Evolutionary conservation across 257 asterid genomes (phyloP), one percentile per base, ranked within the genome.

Genomic region (Solanum tarapatanum): DNA sequence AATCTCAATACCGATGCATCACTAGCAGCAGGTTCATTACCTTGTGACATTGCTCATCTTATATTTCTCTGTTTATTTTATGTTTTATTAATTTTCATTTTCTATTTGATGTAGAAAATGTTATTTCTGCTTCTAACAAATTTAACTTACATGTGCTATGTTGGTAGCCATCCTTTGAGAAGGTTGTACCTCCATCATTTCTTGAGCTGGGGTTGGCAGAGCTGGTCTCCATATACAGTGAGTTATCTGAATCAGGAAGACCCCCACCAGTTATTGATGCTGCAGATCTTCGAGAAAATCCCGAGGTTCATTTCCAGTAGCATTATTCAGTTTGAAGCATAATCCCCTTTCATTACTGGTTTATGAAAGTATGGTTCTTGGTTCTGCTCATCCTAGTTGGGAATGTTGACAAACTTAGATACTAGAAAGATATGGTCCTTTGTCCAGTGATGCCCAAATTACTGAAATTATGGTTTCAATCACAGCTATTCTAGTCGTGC

Each of bases 241-340:
- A 94, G 90, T 92, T 95, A 58, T 87, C 91, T 88, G 94, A 91
- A 91, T 88, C 82, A 83, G 98, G 99, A 89, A 92, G 90, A 51
- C 83, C 94, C 62, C 97, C 96, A 24, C 92, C 96, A 21, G 90
- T 96, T 86, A 93, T 96, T 88, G 98, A 95, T 89, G 94, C 96
- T 58, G 96, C 93, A 87, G 92, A 91, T 60, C 94, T 96, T 88
- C 93, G 91, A 87, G 89, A 91, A 87, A 91, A 93, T 91, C 98
- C 99, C 9, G 93, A 96, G 99, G 99, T 95, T 88, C 73, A 13
- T 19, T 82, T 24, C 69, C 41, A 43, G 66, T 76, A 58, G 77
- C 58, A 69, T 77, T 45, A 84, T 85, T 90, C 76, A 41, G 51
- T 73, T 77, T 64, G 41, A 79, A 43, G 73, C 37, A 23, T 85